Evolutionary conservation across 1,284 basidiomycete genomes (phyloP), one percentile per base, ranked within the genome.

Genomic region (Peniophora sp.): DNA sequence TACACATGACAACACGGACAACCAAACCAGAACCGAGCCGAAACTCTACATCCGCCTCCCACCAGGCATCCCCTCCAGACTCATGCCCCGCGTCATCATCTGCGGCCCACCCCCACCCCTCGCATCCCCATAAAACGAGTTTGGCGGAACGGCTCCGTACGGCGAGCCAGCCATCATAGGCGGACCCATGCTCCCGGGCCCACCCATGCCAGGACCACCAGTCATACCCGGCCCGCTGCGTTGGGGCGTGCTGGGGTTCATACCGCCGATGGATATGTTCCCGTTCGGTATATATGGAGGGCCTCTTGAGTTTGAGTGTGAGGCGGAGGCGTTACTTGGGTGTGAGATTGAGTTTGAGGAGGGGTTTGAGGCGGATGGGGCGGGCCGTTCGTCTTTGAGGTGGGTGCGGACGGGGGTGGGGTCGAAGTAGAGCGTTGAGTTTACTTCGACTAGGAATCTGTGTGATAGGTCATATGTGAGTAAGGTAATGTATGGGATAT

Each of bases 341-440:
- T 69, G 46, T 61, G 64, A 51, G 57, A 55, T 39, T 63, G 58
- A 36, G 46, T 48, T 48, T 34, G 45, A 57, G n/a, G 41, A 14
- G 36, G 18, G 49, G 53, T 48, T 47, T 9, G 43, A 57, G 48
- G 9, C 50, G 2, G 48, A 17, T n/a, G 41, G 17, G 20, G 60
- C 64, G 24, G 69, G 59, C 14, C 63, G 62, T 18, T 63, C 62
- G 44, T 68, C 68, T 51, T 68, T 72, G 54, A 68, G 57, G 52
- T 72, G 65, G 35, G 68, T 67, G 35, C 69, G 63, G 22, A 80
- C 66, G 3, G 68, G 68, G 2, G 76, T 74, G 2, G 82, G 74
- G 62, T 87, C 76, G 53, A 82, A 87, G 60, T 83, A 85, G 5
- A 86, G 64, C 23, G 81, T 75, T 3, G 83, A 85, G 52, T 74